phyloP scores from a whole-genome alignment of 768 basidiomycete species.

The Trametes coccinea region DNA sequence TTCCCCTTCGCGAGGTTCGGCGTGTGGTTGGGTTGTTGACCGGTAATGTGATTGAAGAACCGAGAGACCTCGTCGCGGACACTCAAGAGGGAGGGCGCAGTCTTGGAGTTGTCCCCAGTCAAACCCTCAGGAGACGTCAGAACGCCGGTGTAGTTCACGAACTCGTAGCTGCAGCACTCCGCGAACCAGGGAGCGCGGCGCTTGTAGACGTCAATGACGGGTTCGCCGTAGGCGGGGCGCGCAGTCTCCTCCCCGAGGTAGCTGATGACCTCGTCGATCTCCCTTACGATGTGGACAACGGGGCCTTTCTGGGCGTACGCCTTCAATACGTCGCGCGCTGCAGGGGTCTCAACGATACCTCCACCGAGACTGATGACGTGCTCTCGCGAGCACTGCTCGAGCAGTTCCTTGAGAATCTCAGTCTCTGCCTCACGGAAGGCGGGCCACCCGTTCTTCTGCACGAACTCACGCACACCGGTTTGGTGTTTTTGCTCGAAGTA shows the following conservation, averaged over 20 bases:
- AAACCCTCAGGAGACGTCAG: constrained; percentile 9
- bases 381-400: constrained; percentile 51
- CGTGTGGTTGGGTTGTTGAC: constrained; percentile 63
- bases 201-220: constrained; percentile 78
- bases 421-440: constrained; percentile 86
- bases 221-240: constrained; percentile 88
- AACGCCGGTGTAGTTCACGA: constrained; percentile 67
- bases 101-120: constrained; percentile 16
- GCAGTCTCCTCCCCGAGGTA: constrained; percentile 77
- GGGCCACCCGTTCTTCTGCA: constrained; percentile 82
- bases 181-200: constrained; percentile 86
- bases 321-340: constrained; percentile 71
- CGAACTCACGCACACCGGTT: constrained; percentile 70
- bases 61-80: constrained; percentile 65
- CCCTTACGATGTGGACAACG: constrained; percentile 83
- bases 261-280: constrained; percentile 75
- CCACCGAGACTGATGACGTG: constrained; percentile 92
- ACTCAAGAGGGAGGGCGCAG: constrained; percentile 33
- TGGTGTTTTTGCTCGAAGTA: constrained; percentile 68
- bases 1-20: constrained; percentile 50
- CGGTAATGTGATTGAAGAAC: constrained; percentile 90
- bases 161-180: constrained; percentile 80
- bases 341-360: constrained; percentile 86
- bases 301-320: constrained; percentile 63
- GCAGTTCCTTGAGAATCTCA: constrained; percentile 64